Evolutionary conservation across 1,284 basidiomycete species (phyloP).

Genomic region (Sanguinoderma infundibulare): DNA sequence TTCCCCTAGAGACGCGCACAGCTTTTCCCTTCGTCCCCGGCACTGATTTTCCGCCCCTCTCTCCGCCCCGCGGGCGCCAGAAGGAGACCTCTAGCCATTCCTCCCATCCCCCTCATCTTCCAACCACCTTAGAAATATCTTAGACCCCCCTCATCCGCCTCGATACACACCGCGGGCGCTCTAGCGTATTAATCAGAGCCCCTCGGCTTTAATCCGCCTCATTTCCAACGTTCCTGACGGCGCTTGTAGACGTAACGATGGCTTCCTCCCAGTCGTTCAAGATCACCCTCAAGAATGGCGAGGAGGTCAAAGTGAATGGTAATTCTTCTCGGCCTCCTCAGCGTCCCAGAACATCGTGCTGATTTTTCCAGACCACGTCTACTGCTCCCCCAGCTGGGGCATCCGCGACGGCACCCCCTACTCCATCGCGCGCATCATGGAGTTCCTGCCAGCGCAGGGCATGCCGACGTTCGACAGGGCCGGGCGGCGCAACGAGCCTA

Average conservation of each 20-base stretch:
- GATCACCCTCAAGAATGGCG: constrained; percentile 71
- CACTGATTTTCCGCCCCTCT: constrained; percentile 3
- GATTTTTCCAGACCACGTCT: constrained; percentile 84
- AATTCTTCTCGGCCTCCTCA: constrained; percentile 31
- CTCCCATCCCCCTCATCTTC: constrained; percentile 19
- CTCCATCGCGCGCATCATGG: constrained; percentile 94
- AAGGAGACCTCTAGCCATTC: no score
- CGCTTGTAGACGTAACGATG: constrained; percentile 17
- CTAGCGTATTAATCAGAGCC: background rate
- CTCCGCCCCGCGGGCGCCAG: constrained; percentile 2
- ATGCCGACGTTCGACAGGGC: constrained; percentile 46
- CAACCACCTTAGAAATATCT: constrained; percentile 3
- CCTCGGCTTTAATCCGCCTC: constrained; percentile 1
- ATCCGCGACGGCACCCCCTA: constrained; percentile 92
- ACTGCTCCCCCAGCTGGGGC: constrained; percentile 91
- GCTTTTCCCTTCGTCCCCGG: constrained; percentile 1
- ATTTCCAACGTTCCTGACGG: constrained; percentile 7
- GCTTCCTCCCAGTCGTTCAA: constrained; percentile 30
- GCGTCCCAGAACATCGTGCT: constrained; percentile 27
- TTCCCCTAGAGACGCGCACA: constrained; percentile 1
- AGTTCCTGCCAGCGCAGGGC: constrained; percentile 85
- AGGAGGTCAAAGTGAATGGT: constrained; percentile 85
- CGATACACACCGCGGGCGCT: background rate
- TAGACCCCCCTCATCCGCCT: background rate
- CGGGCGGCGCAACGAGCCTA: constrained; percentile 60